Percentiles rank a stretch among this genome's conserved stretches.
Conservation (phyloP, 768 basidiomycete species). For the Mycena rebaudengoi region DNA sequence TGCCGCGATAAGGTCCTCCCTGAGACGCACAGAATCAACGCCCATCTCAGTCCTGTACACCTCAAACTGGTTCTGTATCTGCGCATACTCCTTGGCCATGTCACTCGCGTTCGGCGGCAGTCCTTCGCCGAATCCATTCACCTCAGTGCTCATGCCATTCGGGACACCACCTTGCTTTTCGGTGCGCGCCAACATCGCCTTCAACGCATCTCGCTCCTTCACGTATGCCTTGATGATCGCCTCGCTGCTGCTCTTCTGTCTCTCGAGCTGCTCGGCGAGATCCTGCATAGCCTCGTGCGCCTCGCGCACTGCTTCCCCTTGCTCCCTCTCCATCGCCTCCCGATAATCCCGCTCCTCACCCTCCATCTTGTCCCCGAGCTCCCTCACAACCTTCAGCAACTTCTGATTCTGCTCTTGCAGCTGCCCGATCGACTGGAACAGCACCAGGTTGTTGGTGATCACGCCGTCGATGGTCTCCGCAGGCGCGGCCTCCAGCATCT, state of each 20-base stretch:
- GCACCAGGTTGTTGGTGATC: slow-evolving; percentile 88
- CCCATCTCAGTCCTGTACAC: slow-evolving; percentile 83
- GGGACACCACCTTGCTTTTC: slow-evolving; percentile 39
- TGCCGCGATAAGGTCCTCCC: slow-evolving; percentile 72
- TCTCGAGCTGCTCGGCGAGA: slow-evolving; percentile 79
- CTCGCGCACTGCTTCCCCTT: slow-evolving; percentile 82
- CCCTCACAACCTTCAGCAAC: slow-evolving; percentile 82
- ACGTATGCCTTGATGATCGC: slow-evolving; percentile 80
- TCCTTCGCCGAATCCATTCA: slow-evolving; percentile 45
- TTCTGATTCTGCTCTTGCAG: slow-evolving; percentile 95
- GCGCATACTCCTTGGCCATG: slow-evolving; percentile 67
- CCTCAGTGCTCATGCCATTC: slow-evolving; percentile 26
- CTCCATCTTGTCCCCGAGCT: slow-evolving; percentile 88
- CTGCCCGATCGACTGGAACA: slow-evolving; percentile 80
- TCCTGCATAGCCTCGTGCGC: slow-evolving; percentile 89
- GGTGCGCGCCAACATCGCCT: slow-evolving; percentile 71
- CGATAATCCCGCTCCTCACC: slow-evolving; percentile 81
- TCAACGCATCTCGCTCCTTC: slow-evolving; percentile 89
- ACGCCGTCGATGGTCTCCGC: slow-evolving; percentile 75
- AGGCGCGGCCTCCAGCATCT: slow-evolving; percentile 46
- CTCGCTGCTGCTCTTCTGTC: slow-evolving; percentile 76
- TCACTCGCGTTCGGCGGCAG: slow-evolving; percentile 42
- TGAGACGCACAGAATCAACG: slow-evolving; percentile 72
- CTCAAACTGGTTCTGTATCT: slow-evolving; percentile 84
- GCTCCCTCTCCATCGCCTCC: slow-evolving; percentile 74